phyloP scores from a whole-genome alignment of 768 basidiomycete species.

The Boletus pseudo-olivaceus region DNA sequence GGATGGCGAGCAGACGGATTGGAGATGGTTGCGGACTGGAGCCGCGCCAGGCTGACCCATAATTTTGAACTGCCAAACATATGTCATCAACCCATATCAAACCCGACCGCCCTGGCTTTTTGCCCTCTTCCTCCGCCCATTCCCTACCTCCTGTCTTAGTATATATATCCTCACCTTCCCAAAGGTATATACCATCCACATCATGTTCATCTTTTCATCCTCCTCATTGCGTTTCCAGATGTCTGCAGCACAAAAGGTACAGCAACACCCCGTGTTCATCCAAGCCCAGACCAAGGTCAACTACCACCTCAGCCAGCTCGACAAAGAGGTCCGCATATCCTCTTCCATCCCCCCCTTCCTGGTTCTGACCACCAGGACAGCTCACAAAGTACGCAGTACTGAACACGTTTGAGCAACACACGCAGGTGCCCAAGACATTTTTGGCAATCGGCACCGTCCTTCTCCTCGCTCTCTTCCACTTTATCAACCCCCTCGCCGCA shows the following conservation, averaged over 20 bases:
- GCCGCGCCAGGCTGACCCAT: constrained; percentile 40
- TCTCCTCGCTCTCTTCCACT: constrained; percentile 70
- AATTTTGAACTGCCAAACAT: constrained; percentile 52
- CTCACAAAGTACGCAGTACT: constrained; percentile 85
- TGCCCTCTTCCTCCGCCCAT: constrained; percentile 25
- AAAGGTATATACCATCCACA: constrained; percentile 7
- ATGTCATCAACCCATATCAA: constrained; percentile 56
- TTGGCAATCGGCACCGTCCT: constrained; percentile 69
- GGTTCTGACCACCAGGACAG: constrained; percentile 34
- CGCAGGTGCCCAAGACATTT: constrained; percentile 91
- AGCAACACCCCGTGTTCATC: constrained; percentile 83
- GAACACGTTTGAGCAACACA: constrained; percentile 81
- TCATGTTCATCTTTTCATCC: neutral
- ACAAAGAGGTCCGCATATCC: constrained; percentile 79
- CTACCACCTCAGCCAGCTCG: constrained; percentile 84
- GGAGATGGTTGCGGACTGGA: neutral
- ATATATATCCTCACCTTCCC: constrained; percentile 4
- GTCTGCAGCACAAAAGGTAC: constrained; percentile 79
- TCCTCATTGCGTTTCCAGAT: constrained; percentile 38
- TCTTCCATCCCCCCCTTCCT: neutral
- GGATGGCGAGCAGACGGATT: neutral
- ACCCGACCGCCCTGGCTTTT: constrained; percentile 18
- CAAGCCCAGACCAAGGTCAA: constrained; percentile 82
- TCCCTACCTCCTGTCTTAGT: neutral
- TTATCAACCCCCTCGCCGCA: constrained; percentile 86